These are phyloP conservation scores for Boeremia exigua DNA, from an alignment of 2,329 filamentous ascomycete genomes.

Conservation along the genomic window DNA sequence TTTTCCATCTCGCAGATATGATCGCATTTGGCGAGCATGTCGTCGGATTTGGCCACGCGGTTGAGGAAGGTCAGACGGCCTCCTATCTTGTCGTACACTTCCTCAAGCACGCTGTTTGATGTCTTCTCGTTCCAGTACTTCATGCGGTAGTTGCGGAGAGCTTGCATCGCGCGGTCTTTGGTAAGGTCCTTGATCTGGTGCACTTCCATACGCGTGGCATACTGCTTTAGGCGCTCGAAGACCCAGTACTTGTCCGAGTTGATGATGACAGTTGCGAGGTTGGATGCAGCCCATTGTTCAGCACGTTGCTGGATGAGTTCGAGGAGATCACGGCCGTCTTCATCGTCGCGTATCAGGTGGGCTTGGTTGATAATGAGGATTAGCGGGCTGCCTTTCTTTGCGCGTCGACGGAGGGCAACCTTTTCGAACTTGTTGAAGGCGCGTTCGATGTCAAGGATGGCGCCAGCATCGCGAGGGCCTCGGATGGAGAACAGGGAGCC, in stretches of 20 bases:
- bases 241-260: constrained; percentile 99
- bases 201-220: constrained; percentile 94
- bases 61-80: constrained; percentile 88
- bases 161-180: constrained; percentile 76
- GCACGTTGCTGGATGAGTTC: constrained; percentile 95
- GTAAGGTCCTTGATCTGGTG: constrained; percentile 83
- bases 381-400: constrained; percentile 69
- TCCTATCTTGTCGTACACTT: constrained; percentile 86
- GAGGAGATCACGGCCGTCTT: constrained; percentile 89
- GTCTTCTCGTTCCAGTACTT: constrained; percentile 74
- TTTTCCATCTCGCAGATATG: constrained; percentile 74
- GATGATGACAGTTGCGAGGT: constrained; percentile 89
- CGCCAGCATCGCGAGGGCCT: constrained; percentile 88
- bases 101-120: constrained; percentile 64
- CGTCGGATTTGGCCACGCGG: constrained; percentile 80
- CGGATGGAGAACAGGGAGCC: constrained; percentile 94
- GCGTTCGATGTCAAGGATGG: constrained; percentile 91
- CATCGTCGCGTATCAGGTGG: constrained; percentile 88
- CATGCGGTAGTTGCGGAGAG: constrained; percentile 78
- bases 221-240: constrained; percentile 90
- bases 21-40: constrained; percentile 83
- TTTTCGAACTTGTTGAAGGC: constrained; percentile 99
- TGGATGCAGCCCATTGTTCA: constrained; percentile 93
- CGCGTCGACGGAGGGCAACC: constrained; percentile 77
- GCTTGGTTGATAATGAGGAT: constrained; percentile 95